Evolutionary conservation across 2,329 filamentous ascomycete genomes (phyloP).

Genomic region (Teratosphaeria destructans): DNA sequence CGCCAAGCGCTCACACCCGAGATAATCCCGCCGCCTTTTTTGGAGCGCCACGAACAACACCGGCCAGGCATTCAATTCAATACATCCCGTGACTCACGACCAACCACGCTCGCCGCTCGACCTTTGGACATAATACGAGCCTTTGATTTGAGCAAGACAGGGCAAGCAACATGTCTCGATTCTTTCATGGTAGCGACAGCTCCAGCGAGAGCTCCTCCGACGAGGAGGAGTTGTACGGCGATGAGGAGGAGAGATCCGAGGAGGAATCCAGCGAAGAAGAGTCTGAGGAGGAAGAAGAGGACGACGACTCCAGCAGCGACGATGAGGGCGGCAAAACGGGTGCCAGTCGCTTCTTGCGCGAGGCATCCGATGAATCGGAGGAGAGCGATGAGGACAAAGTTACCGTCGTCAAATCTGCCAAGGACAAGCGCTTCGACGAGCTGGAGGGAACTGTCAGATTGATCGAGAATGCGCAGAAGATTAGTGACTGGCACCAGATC

Average conservation of each 20-base stretch:
- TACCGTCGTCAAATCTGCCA: conserved; percentile 89
- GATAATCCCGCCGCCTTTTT: background rate
- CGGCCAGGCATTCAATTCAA: background rate
- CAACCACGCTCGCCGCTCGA: background rate
- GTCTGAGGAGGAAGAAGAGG: conserved; percentile 37
- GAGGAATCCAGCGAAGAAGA: conserved; percentile 42
- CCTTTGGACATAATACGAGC: background rate
- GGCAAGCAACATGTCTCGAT: conserved; percentile 70
- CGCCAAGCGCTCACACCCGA: background rate
- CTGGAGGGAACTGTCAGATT: conserved; percentile 78
- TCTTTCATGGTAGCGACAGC: conserved; percentile 93
- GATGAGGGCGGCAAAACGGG: conserved; percentile 55
- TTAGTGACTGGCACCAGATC: conserved; percentile 93
- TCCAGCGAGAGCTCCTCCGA: conserved; percentile 89
- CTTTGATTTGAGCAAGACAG: background rate
- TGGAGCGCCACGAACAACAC: background rate
- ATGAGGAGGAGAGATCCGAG: conserved; percentile 47
- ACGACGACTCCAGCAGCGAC: conserved; percentile 38
- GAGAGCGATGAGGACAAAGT: conserved; percentile 74
- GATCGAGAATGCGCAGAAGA: conserved; percentile 96
- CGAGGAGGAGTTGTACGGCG: conserved; percentile 87
- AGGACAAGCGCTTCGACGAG: conserved; percentile 94
- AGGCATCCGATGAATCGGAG: conserved; percentile 50
- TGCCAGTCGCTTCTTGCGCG: conserved; percentile 73
- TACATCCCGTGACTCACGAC: background rate